Evolutionary conservation across 352 stramenopile species (phyloP), one percentile per base, ranked within the genome.

Genomic region (Chrysophaeum taylorii): DNA sequence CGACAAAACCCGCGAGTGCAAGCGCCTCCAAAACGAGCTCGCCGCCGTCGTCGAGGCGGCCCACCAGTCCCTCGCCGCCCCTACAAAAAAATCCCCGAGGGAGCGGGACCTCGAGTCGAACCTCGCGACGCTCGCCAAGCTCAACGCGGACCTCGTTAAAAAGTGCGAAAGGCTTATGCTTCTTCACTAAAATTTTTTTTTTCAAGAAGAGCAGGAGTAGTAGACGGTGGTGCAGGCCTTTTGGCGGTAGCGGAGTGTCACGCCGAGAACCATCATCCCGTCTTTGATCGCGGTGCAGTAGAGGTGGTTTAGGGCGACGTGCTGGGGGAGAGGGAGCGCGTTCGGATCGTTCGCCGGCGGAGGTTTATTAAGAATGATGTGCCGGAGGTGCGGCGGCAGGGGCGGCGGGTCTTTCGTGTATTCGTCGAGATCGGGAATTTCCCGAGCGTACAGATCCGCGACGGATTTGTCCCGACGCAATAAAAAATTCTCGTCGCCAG

Each of bases 301-400:
- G 23, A 99, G 82, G 84, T 99, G 95, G 81, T 98, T 98, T 29
- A 99, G 85, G 18, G 95, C 94, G 37, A 99, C 95, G 79, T 98
- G 94, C 82, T 98, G 93, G 37, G 95, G 95, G 72, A 97, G 87
- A 43, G 92, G 94, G 42, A 98, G 82, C 57, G 95, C 84, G 72
- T 90, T 85, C 4, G 90, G 94, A 81, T 98, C 93, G 68, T 96
- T 89, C 52, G 90, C 88, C 64, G 94, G 90, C 7, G 92, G 91
- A 9, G 92, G 89, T 21, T 98, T 98, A 81, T 99, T 99, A 64
- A 99, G 84, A 77, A 99, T 98, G 76, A 99, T 99, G 82, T 98
- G 94, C 62, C 94, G 84, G 72, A 99, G 86, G 74, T 99, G 95
- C 18, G 94, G 94, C 15, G 95, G 95, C 9, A 99, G 88, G 48